These are phyloP conservation scores for Cardamine occulta DNA, from an alignment of 345 rosid species.

Conservation along the genomic window DNA sequence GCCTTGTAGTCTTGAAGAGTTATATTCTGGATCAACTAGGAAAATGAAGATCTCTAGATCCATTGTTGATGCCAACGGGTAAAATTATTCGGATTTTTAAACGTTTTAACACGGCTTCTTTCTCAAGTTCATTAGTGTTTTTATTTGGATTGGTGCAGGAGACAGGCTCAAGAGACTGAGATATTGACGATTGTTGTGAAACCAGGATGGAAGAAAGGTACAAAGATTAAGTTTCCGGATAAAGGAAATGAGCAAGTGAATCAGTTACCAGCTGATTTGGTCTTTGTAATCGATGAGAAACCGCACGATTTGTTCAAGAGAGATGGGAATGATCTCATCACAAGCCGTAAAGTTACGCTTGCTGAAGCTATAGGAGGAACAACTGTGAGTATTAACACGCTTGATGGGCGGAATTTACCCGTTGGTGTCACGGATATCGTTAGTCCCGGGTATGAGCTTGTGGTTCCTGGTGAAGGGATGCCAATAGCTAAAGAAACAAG, in stretches of 20 bases:
- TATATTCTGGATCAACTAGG: conserved; percentile 86
- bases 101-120: not conserved
- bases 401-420: conserved; percentile 67
- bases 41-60: conserved; percentile 98
- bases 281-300: conserved; percentile 85
- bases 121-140: conserved; percentile 13
- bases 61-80: conserved; percentile 74
- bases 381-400: conserved; percentile 59
- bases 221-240: conserved; percentile 89
- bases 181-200: conserved; percentile 83
- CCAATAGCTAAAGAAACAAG: conserved; percentile 85
- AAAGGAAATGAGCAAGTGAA: conserved; percentile 92
- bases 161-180: conserved; percentile 79
- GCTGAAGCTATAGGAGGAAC: conserved; percentile 95
- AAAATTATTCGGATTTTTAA: not conserved
- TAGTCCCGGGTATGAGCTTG: conserved; percentile 83
- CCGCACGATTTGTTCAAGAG: conserved; percentile 70
- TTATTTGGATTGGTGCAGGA: conserved; percentile 46
- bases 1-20: conserved; percentile 91
- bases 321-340: conserved; percentile 79
- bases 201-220: conserved; percentile 98
- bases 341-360: conserved; percentile 59
- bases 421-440: conserved; percentile 71
- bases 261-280: conserved; percentile 91
- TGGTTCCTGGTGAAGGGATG: conserved; percentile 86